phyloP scores from a whole-genome alignment of 768 basidiomycete species.

The Dentipellis sp. region DNA sequence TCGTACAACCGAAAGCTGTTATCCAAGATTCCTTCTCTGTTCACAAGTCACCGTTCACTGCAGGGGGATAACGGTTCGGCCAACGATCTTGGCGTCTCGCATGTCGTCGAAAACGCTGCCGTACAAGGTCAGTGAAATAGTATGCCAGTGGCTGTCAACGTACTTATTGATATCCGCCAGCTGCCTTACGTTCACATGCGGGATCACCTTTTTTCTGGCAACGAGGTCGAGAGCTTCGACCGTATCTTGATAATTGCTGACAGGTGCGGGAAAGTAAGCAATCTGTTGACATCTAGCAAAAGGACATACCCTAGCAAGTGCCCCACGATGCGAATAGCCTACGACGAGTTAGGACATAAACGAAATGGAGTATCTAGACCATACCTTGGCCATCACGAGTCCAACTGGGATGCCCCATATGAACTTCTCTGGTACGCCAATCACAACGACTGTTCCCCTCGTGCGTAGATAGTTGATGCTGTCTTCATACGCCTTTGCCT shows the following conservation, averaged over 20 bases:
- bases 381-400: constrained; percentile 21
- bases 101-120: not conserved
- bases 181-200: not conserved
- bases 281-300: not conserved
- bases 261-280: not conserved
- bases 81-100: not conserved
- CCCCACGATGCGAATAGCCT: not conserved
- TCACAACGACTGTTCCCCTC: constrained; percentile 30
- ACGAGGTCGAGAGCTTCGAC: constrained; percentile 3
- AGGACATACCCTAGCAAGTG: not conserved
- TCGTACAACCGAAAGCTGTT: too few species aligned
- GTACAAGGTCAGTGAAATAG: too few species aligned
- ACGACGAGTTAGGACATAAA: not conserved
- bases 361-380: constrained; percentile 14
- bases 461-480: constrained; percentile 36
- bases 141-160: not conserved
- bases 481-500: constrained; percentile 30
- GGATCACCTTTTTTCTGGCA: not conserved
- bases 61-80: not conserved
- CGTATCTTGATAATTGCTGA: not conserved
- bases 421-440: constrained; percentile 28
- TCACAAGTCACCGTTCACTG: not conserved
- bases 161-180: not conserved
- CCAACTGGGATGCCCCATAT: constrained; percentile 23
- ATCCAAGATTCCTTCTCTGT: too few species aligned